Base-by-base conservation (phyloP, 176 grass and related monocot genomes). In the Triticum dicoccoides region DNA sequence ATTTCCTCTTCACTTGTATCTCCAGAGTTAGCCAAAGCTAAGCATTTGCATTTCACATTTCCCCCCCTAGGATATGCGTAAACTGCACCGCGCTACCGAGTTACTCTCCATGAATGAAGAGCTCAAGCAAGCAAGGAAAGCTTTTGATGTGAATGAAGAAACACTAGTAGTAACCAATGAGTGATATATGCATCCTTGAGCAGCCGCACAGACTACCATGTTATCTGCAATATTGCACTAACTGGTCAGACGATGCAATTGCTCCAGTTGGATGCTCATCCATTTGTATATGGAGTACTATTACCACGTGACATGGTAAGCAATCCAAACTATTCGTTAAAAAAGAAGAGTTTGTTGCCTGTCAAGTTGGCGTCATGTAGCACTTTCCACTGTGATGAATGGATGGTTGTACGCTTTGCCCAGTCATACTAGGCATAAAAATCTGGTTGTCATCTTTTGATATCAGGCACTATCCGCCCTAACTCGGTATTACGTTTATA, bases 101-200 rank as follows among this genome's bases (percentile, higher is more conserved):
- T 80, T 99, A 73, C 87, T 96, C 18, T 96, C 97, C 30, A 94
- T 99, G 97, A 95, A 99, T 67, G 97, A 99, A 91, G 97, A 99
- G 45, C 94, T 98, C 72, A 94, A 98, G 85, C 90, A 96, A 83
- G 97, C 97, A 80, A 90, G 97, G 82, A 98, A 96, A 91, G 93
- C 94, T 84, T 96, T 98, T 81, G 97, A 98, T 65, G 97, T 96
- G 39, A 94, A 92, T 65, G 97, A 99, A 89, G 97, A 94, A 51
- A 96, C 85, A 32, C 89, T 98, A 3, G 91, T 83, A 7, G 86
- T 83, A 65, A 85, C 83, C 75, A 83, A 89, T n/a, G 70, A 84
- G 29, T 88, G 84, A 90, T 76, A 14, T 54, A 54, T 54, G 5
- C 35, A 27, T 13, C n/a, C 29, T 69, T 15, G 8, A 68, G 76